Evolutionary conservation across 495 filamentous ascomycete genomes (phyloP).

Genomic region (Aspergillus sclerotioniger): DNA sequence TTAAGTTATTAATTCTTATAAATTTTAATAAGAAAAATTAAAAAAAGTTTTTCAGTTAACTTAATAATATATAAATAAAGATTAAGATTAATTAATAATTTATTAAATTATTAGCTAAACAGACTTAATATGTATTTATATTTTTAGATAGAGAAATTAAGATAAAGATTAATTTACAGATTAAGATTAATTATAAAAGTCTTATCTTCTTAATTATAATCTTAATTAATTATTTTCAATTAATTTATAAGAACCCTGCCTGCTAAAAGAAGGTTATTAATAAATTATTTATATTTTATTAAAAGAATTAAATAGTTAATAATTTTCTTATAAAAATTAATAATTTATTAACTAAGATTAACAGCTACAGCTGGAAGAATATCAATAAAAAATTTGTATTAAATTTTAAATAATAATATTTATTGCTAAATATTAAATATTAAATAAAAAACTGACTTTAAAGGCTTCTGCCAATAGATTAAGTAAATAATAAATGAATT

Average conservation of each 20-base stretch:
- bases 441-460: not conserved
- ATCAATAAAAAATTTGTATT: not conserved
- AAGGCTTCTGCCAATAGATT: not conserved
- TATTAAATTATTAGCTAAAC: not conserved
- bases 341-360: not conserved
- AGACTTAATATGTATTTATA: not conserved
- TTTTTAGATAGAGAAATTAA: not conserved
- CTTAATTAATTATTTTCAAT: not conserved
- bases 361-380: not conserved
- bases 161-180: slow-evolving; percentile 21
- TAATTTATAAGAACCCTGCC: not conserved
- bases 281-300: slow-evolving; percentile 22
- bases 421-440: not conserved
- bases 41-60: too few relatives aligned
- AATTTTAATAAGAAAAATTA: too few relatives aligned
- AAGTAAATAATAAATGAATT: not conserved
- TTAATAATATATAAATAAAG: too few relatives aligned
- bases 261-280: not conserved
- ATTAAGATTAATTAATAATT: too few relatives aligned
- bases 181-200: not conserved
- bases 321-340: slow-evolving; percentile 7
- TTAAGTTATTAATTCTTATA: too few relatives aligned
- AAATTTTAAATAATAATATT: not conserved
- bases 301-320: not conserved
- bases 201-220: not conserved